These are phyloP conservation scores for Botrytis tulipae DNA, from an alignment of 2,329 filamentous ascomycete genomes.

Conservation along the genomic window DNA sequence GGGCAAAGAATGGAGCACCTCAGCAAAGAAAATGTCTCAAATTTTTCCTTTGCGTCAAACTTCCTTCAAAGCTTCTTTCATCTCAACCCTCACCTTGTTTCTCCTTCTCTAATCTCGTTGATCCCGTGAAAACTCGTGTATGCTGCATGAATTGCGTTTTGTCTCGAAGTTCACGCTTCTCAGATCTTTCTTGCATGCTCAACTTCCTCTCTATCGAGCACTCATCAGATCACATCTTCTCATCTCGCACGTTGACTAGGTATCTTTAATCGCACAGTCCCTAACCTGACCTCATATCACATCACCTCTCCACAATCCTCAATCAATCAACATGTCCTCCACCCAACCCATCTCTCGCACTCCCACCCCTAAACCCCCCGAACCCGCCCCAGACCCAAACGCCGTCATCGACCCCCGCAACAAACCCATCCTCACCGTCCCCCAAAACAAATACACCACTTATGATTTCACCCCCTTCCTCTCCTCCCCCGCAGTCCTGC, in stretches of 20 bases:
- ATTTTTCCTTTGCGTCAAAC: background rate
- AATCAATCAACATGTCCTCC: no score
- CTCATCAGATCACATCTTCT: background rate
- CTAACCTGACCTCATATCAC: background rate
- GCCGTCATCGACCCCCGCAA: background rate
- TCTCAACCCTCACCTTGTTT: background rate
- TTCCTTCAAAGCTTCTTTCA: background rate
- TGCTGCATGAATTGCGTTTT: background rate
- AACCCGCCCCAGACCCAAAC: background rate
- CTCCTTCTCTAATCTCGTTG: background rate
- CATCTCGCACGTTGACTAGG: background rate
- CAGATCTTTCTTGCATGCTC: background rate
- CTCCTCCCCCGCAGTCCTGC: slow-evolving; percentile 22
- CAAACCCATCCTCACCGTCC: background rate
- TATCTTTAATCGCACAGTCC: background rate
- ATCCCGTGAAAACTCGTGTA: background rate
- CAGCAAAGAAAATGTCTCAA: background rate
- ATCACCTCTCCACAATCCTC: background rate
- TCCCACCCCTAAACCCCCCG: background rate
- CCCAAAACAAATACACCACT: slow-evolving; percentile 11
- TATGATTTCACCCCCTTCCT: slow-evolving; percentile 29
- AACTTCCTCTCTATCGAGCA: background rate
- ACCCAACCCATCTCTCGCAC: background rate
- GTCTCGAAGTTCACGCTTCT: background rate
- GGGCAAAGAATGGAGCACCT: background rate